Base-by-base conservation (phyloP, 2,329 filamentous ascomycete genomes). In the Westerdykella ornata region DNA sequence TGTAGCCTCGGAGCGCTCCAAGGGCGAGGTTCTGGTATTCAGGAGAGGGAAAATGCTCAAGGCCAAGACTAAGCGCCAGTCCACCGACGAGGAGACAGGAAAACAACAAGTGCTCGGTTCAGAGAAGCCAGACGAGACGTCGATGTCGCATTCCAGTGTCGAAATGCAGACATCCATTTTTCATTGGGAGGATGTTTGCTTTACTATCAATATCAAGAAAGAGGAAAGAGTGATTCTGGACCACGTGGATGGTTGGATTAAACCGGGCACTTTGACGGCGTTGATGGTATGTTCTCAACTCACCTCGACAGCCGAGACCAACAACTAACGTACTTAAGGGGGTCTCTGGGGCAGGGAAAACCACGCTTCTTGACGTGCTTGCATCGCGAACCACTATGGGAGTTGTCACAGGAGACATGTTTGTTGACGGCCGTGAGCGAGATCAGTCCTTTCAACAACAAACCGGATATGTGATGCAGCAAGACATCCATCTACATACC, bases 401-500 rank as follows among this genome's bases (percentile, higher is more conserved):
- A 8, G 51, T 62, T 8, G 52, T 62, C 8, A 51, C 49, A 19
- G 58, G 58, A 2, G 45, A 48, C 14, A 57, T 58, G 43, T 40
- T 61, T 13, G 58, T 63, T 5, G 48, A 60, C 35, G 56, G 56
- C 5, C 45, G 51, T 14, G 46, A 51, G 12, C 51, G 47, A 85
- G 85, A 90, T 51, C 74, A 75, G 35, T 86, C 83, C 0, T 94
- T 94, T 73, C 87, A 92, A 64, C 82, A 87, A 45, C 88, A 88
- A 68, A 90, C 86, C 0, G 88, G 88, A 35, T 94, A 92, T 53
- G 87, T 88, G 22, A 85, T 94, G 60, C 88, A 94, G 61, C 85
- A 92, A 60, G 88, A 94, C 74, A 73, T 94, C 12, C 88, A 94
- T 60, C 72, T 90, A 20, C 72, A 81, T 38, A 90, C 86, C 0